Base-by-base conservation (phyloP, 768 basidiomycete species). In the Cubamyces sp. region DNA sequence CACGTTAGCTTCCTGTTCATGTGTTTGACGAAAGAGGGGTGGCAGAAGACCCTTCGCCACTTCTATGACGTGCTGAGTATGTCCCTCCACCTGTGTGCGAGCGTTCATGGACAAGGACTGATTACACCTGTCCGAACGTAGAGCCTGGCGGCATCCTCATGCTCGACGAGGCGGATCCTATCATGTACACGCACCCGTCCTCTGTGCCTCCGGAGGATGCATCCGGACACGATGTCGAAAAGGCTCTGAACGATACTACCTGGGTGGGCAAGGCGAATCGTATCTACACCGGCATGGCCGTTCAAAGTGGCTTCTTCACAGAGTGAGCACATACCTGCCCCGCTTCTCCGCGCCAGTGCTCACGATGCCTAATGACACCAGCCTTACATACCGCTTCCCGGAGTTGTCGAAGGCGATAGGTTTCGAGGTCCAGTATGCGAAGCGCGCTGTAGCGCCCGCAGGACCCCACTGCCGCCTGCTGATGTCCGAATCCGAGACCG, bases 1-100 rank as follows among this genome's bases (percentile, higher is more conserved):
- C 66, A 67, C 43, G 55, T 64, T n/a, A 61, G 64, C 30, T 56
- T 65, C 28, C 42, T 69, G 2, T 42, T 60, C n/a, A n/a, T 67
- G 19, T 60, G 64, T 23, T 37, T 63, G 51, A 65, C 51, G 18
- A 37, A 57, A 53, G 50, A 53, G 7, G 66, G 66, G 2, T 67
- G 68, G 66, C n/a, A 28, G 19, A 41, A 19, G 3, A 64, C 59
- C 18, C 28, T 69, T 8, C 41, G 18, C 7, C 67, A 67, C 39
- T 41, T 37, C 23, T 41, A 43, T 1, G 40, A 54, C 3, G 50
- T 65, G 9, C 57, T 69, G 45, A 67, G 68, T 64, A 30, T 9
- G 56, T 54, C 8, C 30, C 5, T 18, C 21, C 42, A 21, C 28
- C 26, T 25, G 12, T 3, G 6, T 8, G 18, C n/a, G 26, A n/a